These are phyloP conservation scores for Lipomyces orientalis DNA, from an alignment of 805 yeast species.

Conservation along the genomic window DNA sequence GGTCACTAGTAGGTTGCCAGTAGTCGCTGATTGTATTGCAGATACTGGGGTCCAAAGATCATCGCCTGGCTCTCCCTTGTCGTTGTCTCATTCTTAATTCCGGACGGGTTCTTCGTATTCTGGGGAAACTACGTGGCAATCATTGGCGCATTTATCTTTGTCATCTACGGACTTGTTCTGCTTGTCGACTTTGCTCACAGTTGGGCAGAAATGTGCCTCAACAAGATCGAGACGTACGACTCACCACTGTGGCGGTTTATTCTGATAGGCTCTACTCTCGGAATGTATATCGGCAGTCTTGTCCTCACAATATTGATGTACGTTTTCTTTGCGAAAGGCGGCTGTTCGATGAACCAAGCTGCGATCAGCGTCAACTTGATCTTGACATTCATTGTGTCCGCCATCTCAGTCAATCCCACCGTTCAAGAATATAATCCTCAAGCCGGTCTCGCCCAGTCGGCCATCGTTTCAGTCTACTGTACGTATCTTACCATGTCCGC, in stretches of 20 bases:
- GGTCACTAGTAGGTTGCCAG: background rate
- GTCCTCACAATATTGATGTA: conserved; percentile 80
- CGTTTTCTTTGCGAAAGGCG: conserved; percentile 75
- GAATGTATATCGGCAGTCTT: conserved; percentile 79
- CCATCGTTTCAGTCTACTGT: conserved; percentile 94
- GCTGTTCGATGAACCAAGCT: conserved; percentile 88
- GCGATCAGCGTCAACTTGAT: conserved; percentile 81
- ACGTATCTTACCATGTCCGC: conserved; percentile 91
- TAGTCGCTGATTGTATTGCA: background rate
- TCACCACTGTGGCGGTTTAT: conserved; percentile 77
- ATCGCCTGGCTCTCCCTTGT: conserved; percentile 62
- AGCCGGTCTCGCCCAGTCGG: conserved; percentile 95
- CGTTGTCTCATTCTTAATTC: conserved; percentile 73
- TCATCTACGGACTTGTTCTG: conserved; percentile 86
- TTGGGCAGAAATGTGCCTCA: conserved; percentile 96
- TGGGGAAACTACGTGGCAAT: conserved; percentile 94
- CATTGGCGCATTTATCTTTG: conserved; percentile 79
- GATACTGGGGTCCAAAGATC: conserved; percentile 80
- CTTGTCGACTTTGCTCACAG: conserved; percentile 97
- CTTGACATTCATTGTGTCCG: conserved; percentile 66
- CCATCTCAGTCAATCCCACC: conserved; percentile 74
- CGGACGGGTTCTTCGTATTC: conserved; percentile 82
- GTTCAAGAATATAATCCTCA: conserved; percentile 93
- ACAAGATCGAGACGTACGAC: conserved; percentile 83
- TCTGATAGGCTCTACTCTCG: conserved; percentile 82